Evolutionary conservation across 2,329 filamentous ascomycete genomes (phyloP), one percentile per base, ranked within the genome.

Genomic region (Sarocladium kiliense): DNA sequence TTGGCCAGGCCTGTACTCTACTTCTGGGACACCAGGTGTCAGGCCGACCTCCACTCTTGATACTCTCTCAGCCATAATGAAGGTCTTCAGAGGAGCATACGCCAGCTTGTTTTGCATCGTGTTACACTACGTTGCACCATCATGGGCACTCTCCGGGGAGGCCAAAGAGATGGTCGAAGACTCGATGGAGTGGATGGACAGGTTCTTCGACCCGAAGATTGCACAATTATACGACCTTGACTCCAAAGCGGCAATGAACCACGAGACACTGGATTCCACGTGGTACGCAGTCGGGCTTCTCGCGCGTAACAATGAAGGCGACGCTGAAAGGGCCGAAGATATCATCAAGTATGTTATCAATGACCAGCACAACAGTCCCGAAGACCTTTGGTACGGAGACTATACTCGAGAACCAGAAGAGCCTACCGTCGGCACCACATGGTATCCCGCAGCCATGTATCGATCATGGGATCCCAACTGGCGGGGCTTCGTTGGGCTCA

Each of bases 391-490:
- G 82, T 84, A 70, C 57, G 79, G 76, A 26, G 74, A 76, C 55
- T 84, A 83, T 59, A 77, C 80, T 41, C 68, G 73, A 25, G 73
- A 79, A 37, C 78, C 80, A 0, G 80, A 85, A 59, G 77, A 86
- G 63, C 82, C 83, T 0, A 74, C 74, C 2, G 77, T 86, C 4
- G 81, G 81, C 18, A 77, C 73, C 2, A 53, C 67, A 2, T 65
- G 69, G n/a, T 86, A 86, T 58, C 72, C 74, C 1, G 65, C 73
- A 12, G 61, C 65, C 2, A 80, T 80, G 27, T 83, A 85, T 62
- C 73, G 76, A 55, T 76, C 77, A 0, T 86, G 80, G 78, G 83
- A 86, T 59, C 81, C 82, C 1, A 86, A 86, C 58, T 86, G 82
- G 82, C 72, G 83, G 50, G 82, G 82, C 1, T 86, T 86, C 56